A percentile compares a stretch with the other conserved stretches of the same genome.
Conservation (phyloP, 1,139 yeast species). For the Pichia sp. region DNA sequence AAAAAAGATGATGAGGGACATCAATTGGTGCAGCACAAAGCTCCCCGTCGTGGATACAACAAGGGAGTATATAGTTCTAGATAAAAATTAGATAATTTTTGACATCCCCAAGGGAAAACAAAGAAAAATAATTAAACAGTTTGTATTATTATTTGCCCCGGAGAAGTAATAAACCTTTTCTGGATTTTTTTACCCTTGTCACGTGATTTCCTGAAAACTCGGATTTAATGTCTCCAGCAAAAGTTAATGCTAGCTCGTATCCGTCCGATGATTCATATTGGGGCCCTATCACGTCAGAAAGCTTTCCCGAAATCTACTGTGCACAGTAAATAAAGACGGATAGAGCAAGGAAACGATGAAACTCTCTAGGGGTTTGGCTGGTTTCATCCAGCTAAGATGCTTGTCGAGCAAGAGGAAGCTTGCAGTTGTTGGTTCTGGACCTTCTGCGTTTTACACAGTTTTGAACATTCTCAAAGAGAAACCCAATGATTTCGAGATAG, state of each 20-base stretch:
- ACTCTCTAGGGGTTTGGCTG: neutral
- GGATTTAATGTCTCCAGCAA: too few species aligned
- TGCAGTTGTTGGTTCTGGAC: constrained; percentile 92
- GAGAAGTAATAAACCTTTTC: too few species aligned
- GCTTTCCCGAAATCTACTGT: too few species aligned
- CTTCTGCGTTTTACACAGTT: constrained; percentile 92
- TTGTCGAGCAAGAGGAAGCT: constrained; percentile 32
- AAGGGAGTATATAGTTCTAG: constrained; percentile 23
- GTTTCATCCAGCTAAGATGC: neutral
- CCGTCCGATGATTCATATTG: too few species aligned
- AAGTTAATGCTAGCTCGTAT: too few species aligned
- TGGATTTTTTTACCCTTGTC: too few species aligned
- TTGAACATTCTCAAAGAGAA: constrained; percentile 60
- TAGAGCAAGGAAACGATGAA: neutral
- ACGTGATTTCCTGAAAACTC: too few species aligned
- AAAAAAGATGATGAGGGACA: constrained; percentile 70
- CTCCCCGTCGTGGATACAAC: constrained; percentile 23
- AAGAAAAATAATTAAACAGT: too few species aligned
- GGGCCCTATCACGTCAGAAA: too few species aligned
- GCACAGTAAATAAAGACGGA: too few species aligned
- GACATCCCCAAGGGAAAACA: neutral
- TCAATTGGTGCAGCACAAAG: constrained; percentile 34
- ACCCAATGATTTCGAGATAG: constrained; percentile 36
- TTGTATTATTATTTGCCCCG: too few species aligned
- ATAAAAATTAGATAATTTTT: neutral